phyloP scores from a whole-genome alignment of 1,284 basidiomycete species.

The Caloboletus inedulis region DNA sequence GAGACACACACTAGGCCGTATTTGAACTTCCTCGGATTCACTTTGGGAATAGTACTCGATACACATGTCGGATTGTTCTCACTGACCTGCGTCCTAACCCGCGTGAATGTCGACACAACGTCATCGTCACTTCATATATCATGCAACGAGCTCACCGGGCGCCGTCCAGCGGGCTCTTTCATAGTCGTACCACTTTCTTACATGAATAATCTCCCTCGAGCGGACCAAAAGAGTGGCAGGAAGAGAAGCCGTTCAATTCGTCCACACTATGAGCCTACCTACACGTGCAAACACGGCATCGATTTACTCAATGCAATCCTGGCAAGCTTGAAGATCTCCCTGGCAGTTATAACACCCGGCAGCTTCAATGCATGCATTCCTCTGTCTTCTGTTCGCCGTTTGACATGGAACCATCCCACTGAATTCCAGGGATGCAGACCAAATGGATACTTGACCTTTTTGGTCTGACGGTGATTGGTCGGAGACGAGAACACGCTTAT shows the following conservation, averaged over 20 bases:
- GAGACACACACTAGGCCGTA: no score
- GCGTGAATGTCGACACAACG: no score
- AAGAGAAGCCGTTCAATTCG: background rate
- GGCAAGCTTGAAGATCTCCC: background rate
- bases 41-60: no score
- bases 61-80: no score
- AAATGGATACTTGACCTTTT: no score
- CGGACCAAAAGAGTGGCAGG: background rate
- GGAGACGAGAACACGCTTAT: conserved; percentile 6
- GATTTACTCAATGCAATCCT: background rate
- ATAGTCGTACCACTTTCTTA: background rate
- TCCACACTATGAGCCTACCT: background rate
- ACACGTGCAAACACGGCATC: background rate
- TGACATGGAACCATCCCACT: background rate
- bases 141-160: background rate
- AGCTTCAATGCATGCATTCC: background rate
- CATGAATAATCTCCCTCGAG: background rate
- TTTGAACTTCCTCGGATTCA: no score
- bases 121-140: background rate
- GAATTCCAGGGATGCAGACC: background rate
- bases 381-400: background rate
- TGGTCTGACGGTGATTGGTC: conserved; percentile 3
- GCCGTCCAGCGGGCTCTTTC: no score
- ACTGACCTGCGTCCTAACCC: no score
- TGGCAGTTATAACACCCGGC: background rate